phyloP scores from a whole-genome alignment of 2,329 filamentous ascomycete species.

The Dothistroma pini region DNA sequence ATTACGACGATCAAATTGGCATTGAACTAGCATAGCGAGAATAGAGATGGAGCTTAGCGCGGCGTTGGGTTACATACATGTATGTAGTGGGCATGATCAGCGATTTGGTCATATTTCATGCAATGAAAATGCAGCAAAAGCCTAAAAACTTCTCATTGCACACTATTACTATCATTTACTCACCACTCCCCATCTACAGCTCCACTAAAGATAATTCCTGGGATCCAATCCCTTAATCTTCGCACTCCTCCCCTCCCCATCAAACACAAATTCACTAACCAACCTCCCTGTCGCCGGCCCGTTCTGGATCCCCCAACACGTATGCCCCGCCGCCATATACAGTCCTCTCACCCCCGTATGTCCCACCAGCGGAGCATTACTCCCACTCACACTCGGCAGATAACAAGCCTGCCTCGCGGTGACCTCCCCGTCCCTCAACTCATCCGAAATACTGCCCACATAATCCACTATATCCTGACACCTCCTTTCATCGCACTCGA shows the following conservation, averaged over 20 bases:
- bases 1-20: slow-evolving; percentile 1
- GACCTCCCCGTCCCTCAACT: slow-evolving; percentile 50
- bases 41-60: neutral
- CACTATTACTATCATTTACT: too few species aligned
- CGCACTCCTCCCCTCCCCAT: slow-evolving; percentile 42
- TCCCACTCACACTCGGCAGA: slow-evolving; percentile 66
- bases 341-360: slow-evolving; percentile 68
- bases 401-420: slow-evolving; percentile 87
- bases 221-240: slow-evolving; percentile 42
- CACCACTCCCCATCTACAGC: too few species aligned
- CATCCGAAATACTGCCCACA: slow-evolving; percentile 57
- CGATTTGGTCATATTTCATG: too few species aligned
- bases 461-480: slow-evolving; percentile 87
- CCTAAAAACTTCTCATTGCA: too few species aligned
- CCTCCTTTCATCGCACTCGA: slow-evolving; percentile 68
- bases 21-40: neutral
- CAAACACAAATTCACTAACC: slow-evolving; percentile 47
- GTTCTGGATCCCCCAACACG: slow-evolving; percentile 98
- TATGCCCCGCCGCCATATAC: slow-evolving; percentile 83
- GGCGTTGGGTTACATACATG: neutral
- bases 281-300: slow-evolving; percentile 68
- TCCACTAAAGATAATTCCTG: slow-evolving; percentile 23
- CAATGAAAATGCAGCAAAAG: too few species aligned
- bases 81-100: too few species aligned
- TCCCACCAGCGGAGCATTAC: slow-evolving; percentile 74